Conservation (phyloP, 129 eudicot species). For the Sambucus nigra region DNA sequence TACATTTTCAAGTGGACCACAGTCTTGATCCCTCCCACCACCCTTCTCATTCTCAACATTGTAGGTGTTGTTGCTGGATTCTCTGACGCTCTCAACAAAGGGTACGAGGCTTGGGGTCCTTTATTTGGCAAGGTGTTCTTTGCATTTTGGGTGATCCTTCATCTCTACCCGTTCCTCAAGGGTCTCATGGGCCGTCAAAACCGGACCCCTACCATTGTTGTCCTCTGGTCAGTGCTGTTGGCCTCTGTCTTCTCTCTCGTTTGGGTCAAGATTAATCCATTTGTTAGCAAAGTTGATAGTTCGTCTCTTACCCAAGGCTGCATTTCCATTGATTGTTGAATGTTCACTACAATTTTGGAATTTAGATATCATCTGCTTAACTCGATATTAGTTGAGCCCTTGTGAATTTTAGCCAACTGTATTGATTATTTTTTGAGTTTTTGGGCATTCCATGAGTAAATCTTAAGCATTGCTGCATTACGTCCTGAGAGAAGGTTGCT, state of each 20-base stretch:
- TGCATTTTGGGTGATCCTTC: conserved; percentile 95
- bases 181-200: conserved; percentile 97
- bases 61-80: conserved; percentile 96
- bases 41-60: conserved; percentile 67
- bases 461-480: too few relatives aligned
- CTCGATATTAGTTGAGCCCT: neutral
- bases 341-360: conserved; percentile 3
- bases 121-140: conserved; percentile 89
- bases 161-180: conserved; percentile 86
- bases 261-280: conserved; percentile 95
- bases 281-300: conserved; percentile 41
- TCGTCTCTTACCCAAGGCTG: conserved; percentile 50
- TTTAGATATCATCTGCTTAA: neutral
- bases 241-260: conserved; percentile 95
- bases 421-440: too few relatives aligned
- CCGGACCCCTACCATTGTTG: conserved; percentile 86
- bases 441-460: neutral
- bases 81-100: conserved; percentile 83
- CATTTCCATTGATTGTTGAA: conserved; percentile 84
- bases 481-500: neutral
- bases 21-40: conserved; percentile 88
- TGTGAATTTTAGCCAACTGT: neutral
- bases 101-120: conserved; percentile 98
- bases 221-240: conserved; percentile 86
- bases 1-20: conserved; percentile 93